These are phyloP conservation scores for Sporisorium sorghi DNA, from an alignment of 1,284 basidiomycete genomes.

Conservation along the genomic window DNA sequence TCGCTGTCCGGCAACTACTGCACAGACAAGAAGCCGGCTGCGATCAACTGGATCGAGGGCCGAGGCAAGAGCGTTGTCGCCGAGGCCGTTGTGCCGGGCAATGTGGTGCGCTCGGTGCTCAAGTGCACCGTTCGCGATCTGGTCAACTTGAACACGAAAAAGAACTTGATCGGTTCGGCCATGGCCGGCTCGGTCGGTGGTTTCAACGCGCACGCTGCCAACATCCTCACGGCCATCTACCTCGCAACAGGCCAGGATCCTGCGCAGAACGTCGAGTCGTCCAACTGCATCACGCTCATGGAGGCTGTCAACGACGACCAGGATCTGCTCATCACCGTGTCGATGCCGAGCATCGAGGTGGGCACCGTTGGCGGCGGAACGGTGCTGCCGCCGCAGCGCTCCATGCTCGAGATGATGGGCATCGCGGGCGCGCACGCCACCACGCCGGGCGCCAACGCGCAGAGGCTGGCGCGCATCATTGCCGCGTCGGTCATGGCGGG, in stretches of 20 bases:
- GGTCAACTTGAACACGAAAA: conserved; percentile 94
- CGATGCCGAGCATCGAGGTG: conserved; percentile 69
- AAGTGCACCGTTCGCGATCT: conserved; percentile 94
- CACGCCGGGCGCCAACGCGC: conserved; percentile 67
- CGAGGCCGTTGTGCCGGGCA: conserved; percentile 91
- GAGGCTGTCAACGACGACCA: conserved; percentile 90
- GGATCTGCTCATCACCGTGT: conserved; percentile 77
- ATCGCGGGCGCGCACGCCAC: conserved; percentile 62
- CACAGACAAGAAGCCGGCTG: conserved; percentile 99
- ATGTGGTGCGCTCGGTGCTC: conserved; percentile 86
- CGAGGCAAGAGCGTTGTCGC: conserved; percentile 97
- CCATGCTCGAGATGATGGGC: conserved; percentile 68
- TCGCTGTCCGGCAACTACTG: conserved; percentile 98
- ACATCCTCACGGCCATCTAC: conserved; percentile 93
- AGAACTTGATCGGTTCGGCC: conserved; percentile 95
- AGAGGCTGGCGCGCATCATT: conserved; percentile 67
- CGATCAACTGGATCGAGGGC: conserved; percentile 99
- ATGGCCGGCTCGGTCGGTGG: conserved; percentile 98
- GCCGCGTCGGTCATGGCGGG: conserved; percentile 68
- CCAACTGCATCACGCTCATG: conserved; percentile 98
- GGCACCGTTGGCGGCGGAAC: conserved; percentile 95
- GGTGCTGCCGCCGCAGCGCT: conserved; percentile 60
- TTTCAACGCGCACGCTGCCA: conserved; percentile 98
- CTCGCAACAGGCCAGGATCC: conserved; percentile 98
- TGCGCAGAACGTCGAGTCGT: conserved; percentile 98